These are phyloP conservation scores for Pistacia vera DNA, from an alignment of 345 rosid genomes.

Conservation along the genomic window DNA sequence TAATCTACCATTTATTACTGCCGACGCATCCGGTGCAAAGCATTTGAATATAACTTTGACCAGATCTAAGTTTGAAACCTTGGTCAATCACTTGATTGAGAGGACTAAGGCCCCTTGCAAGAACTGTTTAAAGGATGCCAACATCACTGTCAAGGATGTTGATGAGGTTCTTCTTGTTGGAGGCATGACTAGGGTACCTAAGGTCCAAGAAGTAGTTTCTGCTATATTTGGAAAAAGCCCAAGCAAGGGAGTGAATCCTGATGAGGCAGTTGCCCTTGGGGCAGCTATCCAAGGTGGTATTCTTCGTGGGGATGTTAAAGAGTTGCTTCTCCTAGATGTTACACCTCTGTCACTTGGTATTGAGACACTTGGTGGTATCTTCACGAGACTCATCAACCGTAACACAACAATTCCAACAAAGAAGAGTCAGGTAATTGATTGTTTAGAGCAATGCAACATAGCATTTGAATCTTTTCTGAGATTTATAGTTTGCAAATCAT, in stretches of 20 bases:
- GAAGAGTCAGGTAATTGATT: conserved; percentile 64
- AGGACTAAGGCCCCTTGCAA: conserved; percentile 73
- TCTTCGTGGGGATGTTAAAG: conserved; percentile 93
- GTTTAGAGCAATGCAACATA: background rate
- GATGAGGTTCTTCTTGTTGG: conserved; percentile 90
- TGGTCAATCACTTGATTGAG: conserved; percentile 75
- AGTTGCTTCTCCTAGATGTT: conserved; percentile 81
- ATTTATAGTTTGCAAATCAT: background rate
- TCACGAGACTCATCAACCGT: conserved; percentile 68
- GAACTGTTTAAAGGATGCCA: conserved; percentile 85
- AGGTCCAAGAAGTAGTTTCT: conserved; percentile 74
- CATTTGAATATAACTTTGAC: conserved; percentile 84
- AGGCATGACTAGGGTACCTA: conserved; percentile 98
- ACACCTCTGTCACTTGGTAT: conserved; percentile 90
- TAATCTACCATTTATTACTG: conserved; percentile 83
- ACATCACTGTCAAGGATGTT: conserved; percentile 63
- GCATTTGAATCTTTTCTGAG: background rate
- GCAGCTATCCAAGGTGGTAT: conserved; percentile 95
- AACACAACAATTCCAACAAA: conserved; percentile 92
- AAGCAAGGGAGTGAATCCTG: conserved; percentile 89
- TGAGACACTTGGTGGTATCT: conserved; percentile 87
- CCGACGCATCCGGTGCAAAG: conserved; percentile 83
- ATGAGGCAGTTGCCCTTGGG: conserved; percentile 90
- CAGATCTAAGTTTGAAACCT: conserved; percentile 67
- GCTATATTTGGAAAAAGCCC: conserved; percentile 86